Conservation (phyloP, 2,329 filamentous ascomycete species). For the Ceratocystis destructans region DNA sequence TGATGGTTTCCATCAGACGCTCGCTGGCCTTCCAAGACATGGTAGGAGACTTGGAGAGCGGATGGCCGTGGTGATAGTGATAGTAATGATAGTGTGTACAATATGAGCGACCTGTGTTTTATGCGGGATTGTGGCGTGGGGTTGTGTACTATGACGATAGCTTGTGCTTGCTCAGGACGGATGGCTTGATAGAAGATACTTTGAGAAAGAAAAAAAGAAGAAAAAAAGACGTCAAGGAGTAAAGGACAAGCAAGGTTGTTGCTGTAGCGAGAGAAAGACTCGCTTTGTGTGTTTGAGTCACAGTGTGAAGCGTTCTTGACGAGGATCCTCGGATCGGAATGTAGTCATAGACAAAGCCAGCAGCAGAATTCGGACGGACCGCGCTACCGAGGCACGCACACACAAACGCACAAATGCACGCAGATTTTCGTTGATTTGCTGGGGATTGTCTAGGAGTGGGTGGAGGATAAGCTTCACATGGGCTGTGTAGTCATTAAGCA, state of each 20-base stretch:
- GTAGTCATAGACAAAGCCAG: background rate
- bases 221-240: background rate
- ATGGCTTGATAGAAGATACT: background rate
- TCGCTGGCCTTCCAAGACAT: conserved; percentile 94
- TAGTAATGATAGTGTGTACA: background rate
- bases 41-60: conserved; percentile 25
- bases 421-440: background rate
- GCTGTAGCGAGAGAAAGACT: background rate
- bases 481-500: background rate
- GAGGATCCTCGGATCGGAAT: conserved; percentile 4
- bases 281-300: background rate
- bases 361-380: conserved; percentile 1
- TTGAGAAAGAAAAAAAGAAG: background rate
- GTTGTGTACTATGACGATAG: background rate
- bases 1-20: conserved; percentile 90
- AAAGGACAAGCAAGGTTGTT: background rate
- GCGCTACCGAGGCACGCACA: conserved; percentile 8
- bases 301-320: background rate
- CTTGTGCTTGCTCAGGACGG: background rate
- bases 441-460: background rate
- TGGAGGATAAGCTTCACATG: background rate
- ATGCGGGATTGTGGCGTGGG: background rate
- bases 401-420: background rate
- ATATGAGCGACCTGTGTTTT: background rate
- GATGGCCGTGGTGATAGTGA: background rate